Percentiles rank a stretch among this genome's conserved stretches.
phyloP scores from a whole-genome alignment of 2,329 filamentous ascomycete species.

The Hypoxylon sp. region DNA sequence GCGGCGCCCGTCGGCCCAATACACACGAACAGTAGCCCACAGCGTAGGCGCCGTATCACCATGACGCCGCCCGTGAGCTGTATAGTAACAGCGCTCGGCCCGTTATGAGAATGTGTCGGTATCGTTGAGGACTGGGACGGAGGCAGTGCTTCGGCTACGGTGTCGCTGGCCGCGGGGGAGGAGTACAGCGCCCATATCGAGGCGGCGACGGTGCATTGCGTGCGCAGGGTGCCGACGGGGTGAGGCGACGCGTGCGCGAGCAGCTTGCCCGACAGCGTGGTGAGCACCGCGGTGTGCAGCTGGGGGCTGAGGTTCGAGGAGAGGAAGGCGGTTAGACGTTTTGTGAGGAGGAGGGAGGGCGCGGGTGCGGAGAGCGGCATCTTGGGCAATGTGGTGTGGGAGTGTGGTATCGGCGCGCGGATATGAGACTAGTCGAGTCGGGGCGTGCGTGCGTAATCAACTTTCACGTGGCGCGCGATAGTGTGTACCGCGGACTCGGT shows the following conservation, averaged over 20 bases:
- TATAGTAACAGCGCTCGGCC: constrained; percentile 66
- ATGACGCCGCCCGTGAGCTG: constrained; percentile 72
- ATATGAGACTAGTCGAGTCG: neutral
- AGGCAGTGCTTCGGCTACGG: constrained; percentile 59
- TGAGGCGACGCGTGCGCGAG: constrained; percentile 72
- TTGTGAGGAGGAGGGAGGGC: constrained; percentile 74
- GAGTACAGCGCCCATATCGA: constrained; percentile 73
- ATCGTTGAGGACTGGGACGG: constrained; percentile 45
- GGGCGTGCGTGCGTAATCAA: constrained; percentile 3
- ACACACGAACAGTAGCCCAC: constrained; percentile 74
- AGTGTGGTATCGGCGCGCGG: neutral
- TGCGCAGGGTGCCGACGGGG: constrained; percentile 70
- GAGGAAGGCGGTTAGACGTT: constrained; percentile 74
- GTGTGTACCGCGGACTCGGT: neutral
- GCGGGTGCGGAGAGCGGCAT: constrained; percentile 58
- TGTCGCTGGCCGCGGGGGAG: constrained; percentile 57
- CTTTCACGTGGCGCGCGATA: neutral
- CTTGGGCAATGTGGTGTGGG: constrained; percentile 2
- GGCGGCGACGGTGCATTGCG: constrained; percentile 74
- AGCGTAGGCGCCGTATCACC: constrained; percentile 70
- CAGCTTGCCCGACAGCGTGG: constrained; percentile 73
- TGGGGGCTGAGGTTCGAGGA: constrained; percentile 69
- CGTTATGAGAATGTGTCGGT: neutral
- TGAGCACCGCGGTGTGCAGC: constrained; percentile 72
- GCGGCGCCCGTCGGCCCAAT: constrained; percentile 62